Conservation (phyloP, 768 basidiomycete species). For the Gymnopilus junonius region DNA sequence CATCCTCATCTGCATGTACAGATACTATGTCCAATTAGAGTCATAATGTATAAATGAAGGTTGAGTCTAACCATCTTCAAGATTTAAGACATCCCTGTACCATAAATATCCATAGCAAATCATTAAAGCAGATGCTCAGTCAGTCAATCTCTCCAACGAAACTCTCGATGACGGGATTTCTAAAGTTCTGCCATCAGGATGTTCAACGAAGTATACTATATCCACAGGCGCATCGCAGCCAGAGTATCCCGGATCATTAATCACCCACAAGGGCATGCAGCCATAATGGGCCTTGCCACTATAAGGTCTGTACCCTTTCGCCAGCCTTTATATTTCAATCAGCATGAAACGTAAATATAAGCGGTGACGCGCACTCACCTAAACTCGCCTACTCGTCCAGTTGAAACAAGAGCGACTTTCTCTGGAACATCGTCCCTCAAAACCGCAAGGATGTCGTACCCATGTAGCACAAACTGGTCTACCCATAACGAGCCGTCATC, state of each 20-base stretch:
- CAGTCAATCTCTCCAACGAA: not conserved
- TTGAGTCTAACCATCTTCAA: too few species aligned
- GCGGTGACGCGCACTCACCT: not conserved
- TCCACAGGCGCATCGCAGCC: not conserved
- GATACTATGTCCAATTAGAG: too few species aligned
- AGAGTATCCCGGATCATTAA: not conserved
- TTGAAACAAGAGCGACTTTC: not conserved
- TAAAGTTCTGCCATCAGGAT: not conserved
- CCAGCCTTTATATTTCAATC: not conserved
- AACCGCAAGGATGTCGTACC: not conserved
- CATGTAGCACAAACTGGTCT: not conserved
- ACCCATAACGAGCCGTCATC: not conserved
- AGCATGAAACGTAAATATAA: not conserved
- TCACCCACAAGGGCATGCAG: constrained; percentile 1
- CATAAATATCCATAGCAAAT: too few species aligned
- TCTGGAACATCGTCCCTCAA: not conserved
- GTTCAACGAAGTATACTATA: constrained; percentile 1
- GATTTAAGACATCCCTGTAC: too few species aligned
- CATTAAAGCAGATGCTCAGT: too few species aligned
- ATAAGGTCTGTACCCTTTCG: constrained; percentile 2
- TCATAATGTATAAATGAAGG: too few species aligned
- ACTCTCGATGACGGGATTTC: not conserved
- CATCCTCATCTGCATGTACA: too few species aligned
- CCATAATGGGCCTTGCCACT: not conserved
- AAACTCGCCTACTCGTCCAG: not conserved